Conservation (phyloP, 768 basidiomycete genomes). For the Asterophora lycoperdoides region DNA sequence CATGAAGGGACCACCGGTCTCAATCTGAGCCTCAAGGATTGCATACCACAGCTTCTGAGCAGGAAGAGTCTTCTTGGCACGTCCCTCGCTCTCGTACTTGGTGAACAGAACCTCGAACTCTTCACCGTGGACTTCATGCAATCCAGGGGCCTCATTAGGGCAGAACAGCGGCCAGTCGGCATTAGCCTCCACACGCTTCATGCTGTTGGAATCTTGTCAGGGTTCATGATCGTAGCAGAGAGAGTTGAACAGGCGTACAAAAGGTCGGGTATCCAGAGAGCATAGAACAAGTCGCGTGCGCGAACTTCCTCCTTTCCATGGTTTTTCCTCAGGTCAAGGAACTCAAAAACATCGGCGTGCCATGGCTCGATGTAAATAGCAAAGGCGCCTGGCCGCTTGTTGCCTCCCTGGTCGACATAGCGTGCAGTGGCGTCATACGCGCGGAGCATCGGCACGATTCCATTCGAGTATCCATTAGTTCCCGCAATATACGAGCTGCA, state of each 20-base stretch:
- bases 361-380: slow-evolving; percentile 99
- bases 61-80: slow-evolving; percentile 76
- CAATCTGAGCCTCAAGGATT: slow-evolving; percentile 93
- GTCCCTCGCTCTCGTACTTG: slow-evolving; percentile 87
- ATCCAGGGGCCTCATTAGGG: slow-evolving; percentile 89
- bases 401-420: slow-evolving; percentile 98
- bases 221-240: neutral
- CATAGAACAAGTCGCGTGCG: slow-evolving; percentile 96
- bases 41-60: slow-evolving; percentile 99
- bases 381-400: slow-evolving; percentile 98
- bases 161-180: slow-evolving; percentile 96
- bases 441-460: slow-evolving; percentile 98
- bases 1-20: slow-evolving; percentile 99
- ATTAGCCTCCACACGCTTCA: slow-evolving; percentile 92
- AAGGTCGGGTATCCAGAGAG: slow-evolving; percentile 95
- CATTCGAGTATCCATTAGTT: slow-evolving; percentile 98
- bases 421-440: slow-evolving; percentile 97
- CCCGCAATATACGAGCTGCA: slow-evolving; percentile 95
- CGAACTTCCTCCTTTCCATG: slow-evolving; percentile 98
- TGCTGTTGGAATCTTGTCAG: slow-evolving; percentile 45
- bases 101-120: slow-evolving; percentile 87
- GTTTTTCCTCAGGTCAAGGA: slow-evolving; percentile 97
- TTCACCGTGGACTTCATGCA: slow-evolving; percentile 83
- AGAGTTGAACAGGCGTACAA: slow-evolving; percentile 55
- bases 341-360: slow-evolving; percentile 97